A percentile compares a stretch with the other conserved stretches of the same genome.
phyloP scores from a whole-genome alignment of 495 filamentous ascomycete genomes.

The Viridothelium virens region DNA sequence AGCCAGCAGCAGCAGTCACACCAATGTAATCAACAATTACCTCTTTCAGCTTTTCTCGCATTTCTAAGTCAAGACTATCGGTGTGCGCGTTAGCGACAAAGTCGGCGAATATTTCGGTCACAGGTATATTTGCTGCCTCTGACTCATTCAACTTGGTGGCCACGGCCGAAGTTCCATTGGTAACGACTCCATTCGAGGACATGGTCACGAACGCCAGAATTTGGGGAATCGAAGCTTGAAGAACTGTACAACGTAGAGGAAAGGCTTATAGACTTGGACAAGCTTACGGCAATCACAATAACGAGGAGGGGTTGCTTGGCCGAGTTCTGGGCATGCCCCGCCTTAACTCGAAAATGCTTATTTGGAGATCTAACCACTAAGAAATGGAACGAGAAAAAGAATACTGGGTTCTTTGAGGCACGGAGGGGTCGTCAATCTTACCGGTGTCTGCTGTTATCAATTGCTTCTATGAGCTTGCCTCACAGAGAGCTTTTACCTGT shows the following conservation, averaged over 20 bases:
- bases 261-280: background rate
- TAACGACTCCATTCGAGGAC: background rate
- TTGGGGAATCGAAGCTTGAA: too few species aligned
- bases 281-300: background rate
- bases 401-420: too few species aligned
- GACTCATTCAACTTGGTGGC: background rate
- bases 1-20: slow-evolving; percentile 20
- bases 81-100: slow-evolving; percentile 19
- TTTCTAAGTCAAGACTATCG: slow-evolving; percentile 10
- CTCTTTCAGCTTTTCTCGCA: slow-evolving; percentile 24
- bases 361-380: too few species aligned
- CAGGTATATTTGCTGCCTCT: slow-evolving; percentile 16
- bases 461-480: too few species aligned
- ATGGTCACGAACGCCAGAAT: background rate
- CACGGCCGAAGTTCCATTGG: background rate
- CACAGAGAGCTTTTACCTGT: too few species aligned
- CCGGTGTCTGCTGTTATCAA: too few species aligned
- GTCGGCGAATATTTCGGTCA: slow-evolving; percentile 21
- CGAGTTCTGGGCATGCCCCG: background rate
- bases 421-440: too few species aligned
- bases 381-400: too few species aligned
- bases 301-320: background rate
- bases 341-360: too few species aligned
- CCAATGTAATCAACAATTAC: slow-evolving; percentile 27
- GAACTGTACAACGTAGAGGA: too few species aligned